Percentiles rank a stretch among this genome's conserved stretches.
Conservation (phyloP, 768 basidiomycete genomes). For the Favolaschia claudopus region DNA sequence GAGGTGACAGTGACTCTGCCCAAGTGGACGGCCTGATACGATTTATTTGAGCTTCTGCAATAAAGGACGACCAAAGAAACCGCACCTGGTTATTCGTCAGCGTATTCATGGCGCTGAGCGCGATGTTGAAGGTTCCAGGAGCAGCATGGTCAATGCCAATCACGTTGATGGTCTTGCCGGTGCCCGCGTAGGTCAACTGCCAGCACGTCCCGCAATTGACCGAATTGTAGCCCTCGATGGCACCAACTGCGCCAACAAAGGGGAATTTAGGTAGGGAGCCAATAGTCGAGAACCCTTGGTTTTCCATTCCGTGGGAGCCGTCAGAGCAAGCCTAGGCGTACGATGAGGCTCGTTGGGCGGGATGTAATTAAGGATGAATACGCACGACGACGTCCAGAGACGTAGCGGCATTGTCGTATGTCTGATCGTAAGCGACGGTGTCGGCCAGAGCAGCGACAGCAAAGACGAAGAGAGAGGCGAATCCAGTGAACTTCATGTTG, state of each 20-base stretch:
- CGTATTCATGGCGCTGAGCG: conserved; percentile 60
- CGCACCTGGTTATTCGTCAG: conserved; percentile 51
- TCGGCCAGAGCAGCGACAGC: conserved; percentile 33
- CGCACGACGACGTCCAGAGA: conserved; percentile 48
- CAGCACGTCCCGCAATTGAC: conserved; percentile 67
- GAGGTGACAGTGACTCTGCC: conserved; percentile 57
- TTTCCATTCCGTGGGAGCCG: conserved; percentile 58
- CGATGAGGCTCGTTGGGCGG: not conserved
- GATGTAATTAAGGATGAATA: not conserved
- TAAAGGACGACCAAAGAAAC: not conserved
- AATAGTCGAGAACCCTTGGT: conserved; percentile 56
- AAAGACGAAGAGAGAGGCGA: conserved; percentile 30
- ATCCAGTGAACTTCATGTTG: conserved; percentile 43
- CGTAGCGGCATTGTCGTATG: conserved; percentile 53
- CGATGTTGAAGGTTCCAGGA: conserved; percentile 55
- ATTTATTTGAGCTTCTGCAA: not conserved
- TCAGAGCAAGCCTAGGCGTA: conserved; percentile 48
- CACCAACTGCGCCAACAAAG: conserved; percentile 62
- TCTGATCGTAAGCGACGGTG: conserved; percentile 51
- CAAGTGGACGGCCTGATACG: conserved; percentile 43
- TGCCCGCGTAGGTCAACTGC: conserved; percentile 55
- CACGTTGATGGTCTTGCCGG: conserved; percentile 49
- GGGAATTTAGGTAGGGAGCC: conserved; percentile 64
- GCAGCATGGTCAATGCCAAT: conserved; percentile 60
- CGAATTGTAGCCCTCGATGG: conserved; percentile 60